Conservation (phyloP, 805 yeast genomes). For the Tetrapisispora nanseiensis region DNA sequence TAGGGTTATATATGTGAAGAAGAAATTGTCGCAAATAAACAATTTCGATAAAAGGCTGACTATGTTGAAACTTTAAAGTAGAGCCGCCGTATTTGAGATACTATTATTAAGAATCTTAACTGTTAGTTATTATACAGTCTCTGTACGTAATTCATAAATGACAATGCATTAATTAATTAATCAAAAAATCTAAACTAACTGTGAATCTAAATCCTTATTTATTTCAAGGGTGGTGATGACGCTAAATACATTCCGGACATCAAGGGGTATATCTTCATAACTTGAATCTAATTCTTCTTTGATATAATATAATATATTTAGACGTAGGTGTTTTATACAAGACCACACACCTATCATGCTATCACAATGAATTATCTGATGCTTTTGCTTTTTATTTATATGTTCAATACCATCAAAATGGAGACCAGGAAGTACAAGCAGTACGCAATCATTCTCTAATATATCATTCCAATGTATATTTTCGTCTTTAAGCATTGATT, state of each 20-base stretch:
- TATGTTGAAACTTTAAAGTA: too few species aligned
- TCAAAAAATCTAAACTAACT: not conserved
- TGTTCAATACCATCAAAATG: slow-evolving; percentile 14
- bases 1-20: too few species aligned
- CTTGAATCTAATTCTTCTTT: slow-evolving; percentile 14
- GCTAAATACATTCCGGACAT: slow-evolving; percentile 23
- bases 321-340: slow-evolving; percentile 42
- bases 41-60: too few species aligned
- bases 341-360: slow-evolving; percentile 43
- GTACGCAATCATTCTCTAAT: slow-evolving; percentile 26
- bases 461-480: slow-evolving; percentile 14
- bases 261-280: slow-evolving; percentile 22
- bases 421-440: slow-evolving; percentile 27
- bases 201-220: slow-evolving; percentile 4
- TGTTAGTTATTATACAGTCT: not conserved
- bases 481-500: slow-evolving; percentile 6
- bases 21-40: not conserved
- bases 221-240: slow-evolving; percentile 11
- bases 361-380: slow-evolving; percentile 38
- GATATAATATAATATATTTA: slow-evolving; percentile 27
- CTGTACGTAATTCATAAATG: not conserved
- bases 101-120: too few species aligned
- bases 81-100: too few species aligned
- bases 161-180: not conserved
- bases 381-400: not conserved